Evolutionary conservation across 2,329 filamentous ascomycete genomes (phyloP).

Genomic region (Calycina marina): DNA sequence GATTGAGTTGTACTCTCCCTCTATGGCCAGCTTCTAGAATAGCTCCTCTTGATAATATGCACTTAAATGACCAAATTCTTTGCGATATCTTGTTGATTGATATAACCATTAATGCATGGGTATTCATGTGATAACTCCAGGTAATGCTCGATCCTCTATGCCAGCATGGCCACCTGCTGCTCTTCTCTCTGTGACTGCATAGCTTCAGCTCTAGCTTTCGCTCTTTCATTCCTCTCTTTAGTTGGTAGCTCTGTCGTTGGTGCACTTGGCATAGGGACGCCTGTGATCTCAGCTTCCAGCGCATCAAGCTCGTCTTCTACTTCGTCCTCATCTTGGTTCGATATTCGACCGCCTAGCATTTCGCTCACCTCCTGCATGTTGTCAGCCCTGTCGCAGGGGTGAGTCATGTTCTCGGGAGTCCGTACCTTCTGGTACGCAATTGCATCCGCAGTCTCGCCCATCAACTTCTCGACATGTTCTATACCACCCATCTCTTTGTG

Average conservation of each 20-base stretch:
- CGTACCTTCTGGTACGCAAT: constrained; percentile 78
- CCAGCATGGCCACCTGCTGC: constrained; percentile 19
- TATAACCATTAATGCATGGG: not conserved
- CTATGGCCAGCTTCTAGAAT: too few relatives aligned
- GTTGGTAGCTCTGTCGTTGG: constrained; percentile 14
- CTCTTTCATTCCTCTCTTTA: constrained; percentile 9
- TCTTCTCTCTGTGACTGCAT: constrained; percentile 15
- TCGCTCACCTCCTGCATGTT: constrained; percentile 82
- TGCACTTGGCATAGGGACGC: constrained; percentile 19
- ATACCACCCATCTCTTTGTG: constrained; percentile 92
- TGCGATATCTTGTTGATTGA: too few relatives aligned
- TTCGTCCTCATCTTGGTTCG: constrained; percentile 91
- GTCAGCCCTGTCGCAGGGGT: too few relatives aligned
- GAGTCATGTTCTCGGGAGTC: too few relatives aligned
- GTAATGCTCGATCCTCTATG: constrained; percentile 17
- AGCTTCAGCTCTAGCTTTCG: constrained; percentile 17
- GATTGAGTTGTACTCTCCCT: too few relatives aligned
- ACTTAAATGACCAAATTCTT: too few relatives aligned
- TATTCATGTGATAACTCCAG: constrained; percentile 8
- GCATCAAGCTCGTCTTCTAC: constrained; percentile 89
- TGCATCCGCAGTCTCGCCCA: constrained; percentile 84
- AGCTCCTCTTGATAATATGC: too few relatives aligned
- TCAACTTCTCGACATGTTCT: constrained; percentile 84
- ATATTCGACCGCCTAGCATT: constrained; percentile 76
- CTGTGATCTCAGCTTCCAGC: constrained; percentile 50